Percentiles rank a stretch among this genome's conserved stretches.
Conservation (phyloP, 2,329 filamentous ascomycete genomes). For the Fusarium sp. region DNA sequence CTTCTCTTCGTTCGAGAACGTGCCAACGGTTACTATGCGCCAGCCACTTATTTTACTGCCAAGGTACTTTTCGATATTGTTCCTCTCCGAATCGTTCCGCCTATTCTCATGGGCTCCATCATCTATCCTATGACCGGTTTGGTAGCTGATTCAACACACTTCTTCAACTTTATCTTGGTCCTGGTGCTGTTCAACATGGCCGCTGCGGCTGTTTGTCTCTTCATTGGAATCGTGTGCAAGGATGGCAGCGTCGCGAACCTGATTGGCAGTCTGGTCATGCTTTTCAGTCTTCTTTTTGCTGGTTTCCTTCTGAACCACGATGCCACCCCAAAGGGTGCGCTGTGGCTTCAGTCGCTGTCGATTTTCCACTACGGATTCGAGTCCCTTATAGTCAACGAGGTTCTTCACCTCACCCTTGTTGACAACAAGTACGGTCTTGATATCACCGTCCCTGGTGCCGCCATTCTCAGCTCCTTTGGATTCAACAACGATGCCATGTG, state of each 20-base stretch:
- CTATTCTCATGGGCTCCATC: constrained; percentile 93
- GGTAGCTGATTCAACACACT: constrained; percentile 82
- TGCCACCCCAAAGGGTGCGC: constrained; percentile 83
- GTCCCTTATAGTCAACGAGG: constrained; percentile 96
- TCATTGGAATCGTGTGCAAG: constrained; percentile 95
- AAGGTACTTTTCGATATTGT: constrained; percentile 99
- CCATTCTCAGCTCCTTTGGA: constrained; percentile 93
- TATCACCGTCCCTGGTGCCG: constrained; percentile 94
- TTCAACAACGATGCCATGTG: constrained; percentile 90
- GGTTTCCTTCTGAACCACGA: constrained; percentile 95
- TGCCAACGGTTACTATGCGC: constrained; percentile 96
- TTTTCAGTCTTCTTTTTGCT: constrained; percentile 95
- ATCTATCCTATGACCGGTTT: constrained; percentile 98
- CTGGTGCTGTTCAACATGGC: constrained; percentile 96
- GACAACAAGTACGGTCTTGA: constrained; percentile 97
- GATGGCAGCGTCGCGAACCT: constrained; percentile 92
- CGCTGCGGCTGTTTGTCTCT: constrained; percentile 91
- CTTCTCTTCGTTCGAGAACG: constrained; percentile 92
- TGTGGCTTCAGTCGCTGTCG: constrained; percentile 92
- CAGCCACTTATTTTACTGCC: constrained; percentile 91
- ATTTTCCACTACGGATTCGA: constrained; percentile 99
- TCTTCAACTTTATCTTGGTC: constrained; percentile 91
- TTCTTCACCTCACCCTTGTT: constrained; percentile 86
- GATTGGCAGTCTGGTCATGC: constrained; percentile 94
- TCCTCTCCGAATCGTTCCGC: constrained; percentile 91